Evolutionary conservation across 768 basidiomycete species (phyloP), one percentile per base, ranked within the genome.

Genomic region (Tylopilus subfusipes): DNA sequence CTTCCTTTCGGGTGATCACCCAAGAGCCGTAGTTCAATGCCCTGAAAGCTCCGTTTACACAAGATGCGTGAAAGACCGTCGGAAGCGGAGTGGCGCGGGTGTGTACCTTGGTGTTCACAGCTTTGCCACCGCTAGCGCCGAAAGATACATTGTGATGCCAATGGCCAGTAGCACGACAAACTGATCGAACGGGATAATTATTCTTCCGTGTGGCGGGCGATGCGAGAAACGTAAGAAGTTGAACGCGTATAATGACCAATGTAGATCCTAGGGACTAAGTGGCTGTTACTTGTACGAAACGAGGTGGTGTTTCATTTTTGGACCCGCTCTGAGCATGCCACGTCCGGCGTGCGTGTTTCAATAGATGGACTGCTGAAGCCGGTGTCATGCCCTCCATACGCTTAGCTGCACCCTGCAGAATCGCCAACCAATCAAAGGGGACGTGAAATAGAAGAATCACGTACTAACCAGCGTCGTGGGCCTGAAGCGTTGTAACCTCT

Each of bases 311-410:
- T 42, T 47, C 30, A 30, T 33, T 42, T 39, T 46, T 29, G 27
- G 30, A 36, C 24, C 22, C 39, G 27, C 24, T 33, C 27, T 13
- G 48, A 22, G 48, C n/a, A 45, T 52, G 31, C 68, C 68, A 70
- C 19, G 67, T 73, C 52, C 74, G 69, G 50, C 68, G 74, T 46
- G 88, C 84, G 65, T 90, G 78, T 61, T 79, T 81, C 57, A 94
- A 73, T 24, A 95, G 67, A 38, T 76, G 76, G 13, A 92, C 76
- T n/a, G 88, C 73, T 1, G 83, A 82, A 0, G 85, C 79, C 2
- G 93, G 93, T 4, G 93, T 96, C 82, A 95, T 90, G 9, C 93
- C 93, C 66, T 95, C 93, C 83, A 95, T 93, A 25, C 93, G 76
- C 68, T 93, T 93, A 16, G 89, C 93, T 4, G 88, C 88, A n/a